These are phyloP conservation scores for Globisporangium parvum DNA, from an alignment of 352 stramenopile genomes.

Conservation along the genomic window DNA sequence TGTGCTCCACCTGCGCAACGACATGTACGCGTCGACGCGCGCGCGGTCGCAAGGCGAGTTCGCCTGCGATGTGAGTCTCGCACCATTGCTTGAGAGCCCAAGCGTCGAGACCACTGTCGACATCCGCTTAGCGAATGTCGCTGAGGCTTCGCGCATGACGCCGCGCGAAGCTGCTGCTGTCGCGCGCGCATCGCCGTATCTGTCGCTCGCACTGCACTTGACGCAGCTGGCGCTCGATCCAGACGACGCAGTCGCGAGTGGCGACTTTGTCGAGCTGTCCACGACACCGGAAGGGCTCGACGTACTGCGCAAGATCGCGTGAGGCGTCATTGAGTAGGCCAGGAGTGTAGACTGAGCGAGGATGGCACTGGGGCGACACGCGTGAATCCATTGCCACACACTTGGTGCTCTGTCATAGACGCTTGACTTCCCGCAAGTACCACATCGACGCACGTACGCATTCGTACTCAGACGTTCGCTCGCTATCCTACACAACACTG, in stretches of 20 bases:
- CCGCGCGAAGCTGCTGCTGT: conserved; percentile 45
- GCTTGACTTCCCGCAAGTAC: too few relatives aligned
- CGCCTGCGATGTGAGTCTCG: conserved; percentile 31
- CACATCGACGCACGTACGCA: too few relatives aligned
- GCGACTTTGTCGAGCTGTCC: conserved; percentile 43
- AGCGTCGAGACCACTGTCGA: conserved; percentile 47
- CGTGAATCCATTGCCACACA: too few relatives aligned
- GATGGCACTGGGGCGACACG: too few relatives aligned
- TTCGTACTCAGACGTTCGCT: background rate
- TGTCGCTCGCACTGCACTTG: conserved; percentile 49
- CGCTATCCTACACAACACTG: background rate
- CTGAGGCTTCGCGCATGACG: conserved; percentile 30
- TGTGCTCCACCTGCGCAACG: conserved; percentile 48
- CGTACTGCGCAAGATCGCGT: conserved; percentile 54
- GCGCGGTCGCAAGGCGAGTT: conserved; percentile 37
- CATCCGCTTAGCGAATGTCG: conserved; percentile 21
- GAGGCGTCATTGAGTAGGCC: background rate
- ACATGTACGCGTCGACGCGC: conserved; percentile 66
- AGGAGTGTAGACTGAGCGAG: too few relatives aligned
- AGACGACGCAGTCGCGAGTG: conserved; percentile 22
- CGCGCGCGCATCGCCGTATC: conserved; percentile 30
- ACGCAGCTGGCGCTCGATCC: conserved; percentile 28
- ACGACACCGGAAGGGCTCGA: conserved; percentile 36
- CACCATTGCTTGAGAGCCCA: conserved; percentile 23
- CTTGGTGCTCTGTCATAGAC: too few relatives aligned